Conservation (phyloP, 495 filamentous ascomycete species). For the Zalerion maritima region DNA sequence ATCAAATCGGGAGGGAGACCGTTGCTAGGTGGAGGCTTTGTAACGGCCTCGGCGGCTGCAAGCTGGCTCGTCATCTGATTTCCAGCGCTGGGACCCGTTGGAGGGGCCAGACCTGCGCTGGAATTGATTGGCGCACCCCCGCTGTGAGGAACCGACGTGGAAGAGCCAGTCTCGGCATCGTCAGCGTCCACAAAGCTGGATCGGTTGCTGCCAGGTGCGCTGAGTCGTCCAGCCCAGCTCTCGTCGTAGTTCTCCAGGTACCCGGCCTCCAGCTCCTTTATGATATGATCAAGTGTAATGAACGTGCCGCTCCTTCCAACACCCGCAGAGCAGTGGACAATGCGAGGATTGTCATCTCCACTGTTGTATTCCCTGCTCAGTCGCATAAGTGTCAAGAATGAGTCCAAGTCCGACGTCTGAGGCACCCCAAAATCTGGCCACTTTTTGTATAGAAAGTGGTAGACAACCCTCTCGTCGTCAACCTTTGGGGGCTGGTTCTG, state of each 20-base stretch:
- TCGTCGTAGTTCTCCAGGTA: constrained; percentile 35
- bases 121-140: constrained; percentile 39
- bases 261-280: constrained; percentile 67
- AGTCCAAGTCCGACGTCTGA: constrained; percentile 58
- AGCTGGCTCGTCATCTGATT: too few species aligned
- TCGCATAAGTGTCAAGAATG: constrained; percentile 64
- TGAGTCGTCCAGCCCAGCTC: constrained; percentile 1
- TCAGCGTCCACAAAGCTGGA: constrained; percentile 10
- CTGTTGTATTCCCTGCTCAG: constrained; percentile 58
- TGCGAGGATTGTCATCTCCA: constrained; percentile 54
- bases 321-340: constrained; percentile 88
- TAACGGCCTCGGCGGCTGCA: too few species aligned
- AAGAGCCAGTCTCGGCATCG: constrained; percentile 3
- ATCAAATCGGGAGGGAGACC: too few species aligned
- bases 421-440: constrained; percentile 95
- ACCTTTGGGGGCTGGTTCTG: constrained; percentile 11
- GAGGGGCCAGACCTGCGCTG: too few species aligned
- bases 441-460: constrained; percentile 79
- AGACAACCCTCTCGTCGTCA: constrained; percentile 55
- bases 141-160: constrained; percentile 22
- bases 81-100: too few species aligned
- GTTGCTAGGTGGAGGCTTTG: too few species aligned
- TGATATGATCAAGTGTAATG: constrained; percentile 81
- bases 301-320: constrained; percentile 93
- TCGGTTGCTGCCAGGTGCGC: constrained; percentile 1